Conservation (phyloP, 2,329 filamentous ascomycete genomes). For the Pseudogymnoascus sp. region DNA sequence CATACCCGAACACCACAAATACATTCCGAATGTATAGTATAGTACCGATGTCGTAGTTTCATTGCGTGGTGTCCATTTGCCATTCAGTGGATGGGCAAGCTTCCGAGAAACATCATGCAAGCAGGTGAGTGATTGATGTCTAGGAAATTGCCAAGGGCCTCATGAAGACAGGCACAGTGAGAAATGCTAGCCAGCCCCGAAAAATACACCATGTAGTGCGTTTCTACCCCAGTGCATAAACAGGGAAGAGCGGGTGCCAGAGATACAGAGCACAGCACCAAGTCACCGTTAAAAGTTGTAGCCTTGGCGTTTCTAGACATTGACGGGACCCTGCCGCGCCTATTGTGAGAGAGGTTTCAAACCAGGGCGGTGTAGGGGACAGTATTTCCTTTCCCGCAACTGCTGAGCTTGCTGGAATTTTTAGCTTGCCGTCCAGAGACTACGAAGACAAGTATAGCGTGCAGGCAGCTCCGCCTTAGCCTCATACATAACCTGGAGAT, state of each 20-base stretch:
- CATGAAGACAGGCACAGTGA: background rate
- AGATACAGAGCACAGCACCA: background rate
- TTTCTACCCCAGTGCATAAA: background rate
- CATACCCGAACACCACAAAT: background rate
- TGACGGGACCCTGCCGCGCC: conserved; percentile 3
- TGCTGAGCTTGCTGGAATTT: background rate
- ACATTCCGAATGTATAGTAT: background rate
- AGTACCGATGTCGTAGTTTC: background rate
- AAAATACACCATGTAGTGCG: background rate
- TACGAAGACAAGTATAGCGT: background rate
- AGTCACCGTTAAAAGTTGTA: background rate
- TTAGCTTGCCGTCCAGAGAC: background rate
- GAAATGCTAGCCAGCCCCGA: background rate
- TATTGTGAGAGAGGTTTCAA: background rate
- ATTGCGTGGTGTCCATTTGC: background rate
- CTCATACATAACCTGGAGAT: background rate
- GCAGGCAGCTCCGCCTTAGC: background rate
- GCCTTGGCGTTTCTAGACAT: background rate
- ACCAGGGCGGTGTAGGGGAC: background rate
- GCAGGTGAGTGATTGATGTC: background rate
- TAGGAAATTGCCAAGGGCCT: background rate
- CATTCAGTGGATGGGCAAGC: background rate
- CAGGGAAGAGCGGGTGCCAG: background rate
- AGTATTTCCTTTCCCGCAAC: background rate
- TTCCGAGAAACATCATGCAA: background rate